Evolutionary conservation across 805 yeast species (phyloP).

Genomic region (Yarrowia porcina): DNA sequence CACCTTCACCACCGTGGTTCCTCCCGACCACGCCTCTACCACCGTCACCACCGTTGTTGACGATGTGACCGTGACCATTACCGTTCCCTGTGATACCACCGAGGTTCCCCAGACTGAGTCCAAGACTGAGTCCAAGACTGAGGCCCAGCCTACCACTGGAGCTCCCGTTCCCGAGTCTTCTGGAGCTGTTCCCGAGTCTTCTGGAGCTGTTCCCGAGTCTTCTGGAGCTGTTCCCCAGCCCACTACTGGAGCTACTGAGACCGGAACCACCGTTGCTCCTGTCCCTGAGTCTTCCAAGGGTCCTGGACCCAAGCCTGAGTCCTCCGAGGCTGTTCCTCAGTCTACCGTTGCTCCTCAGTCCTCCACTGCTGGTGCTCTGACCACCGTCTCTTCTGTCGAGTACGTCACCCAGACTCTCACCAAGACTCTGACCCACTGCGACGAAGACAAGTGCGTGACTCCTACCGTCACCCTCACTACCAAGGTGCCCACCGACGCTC

Average conservation of each 20-base stretch:
- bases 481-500: constrained; percentile 7
- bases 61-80: constrained; percentile 5
- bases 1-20: constrained; percentile 20
- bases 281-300: background rate
- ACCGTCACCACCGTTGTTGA: background rate
- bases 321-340: background rate
- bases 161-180: no score
- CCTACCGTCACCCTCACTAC: constrained; percentile 2
- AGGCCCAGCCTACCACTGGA: background rate
- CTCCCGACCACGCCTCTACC: constrained; percentile 16
- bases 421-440: constrained; percentile 8
- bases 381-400: background rate
- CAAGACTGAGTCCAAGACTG: background rate
- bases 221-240: no score
- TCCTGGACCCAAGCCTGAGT: background rate
- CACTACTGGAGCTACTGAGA: background rate
- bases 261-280: no score
- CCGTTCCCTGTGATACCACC: constrained; percentile 23
- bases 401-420: background rate
- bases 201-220: no score
- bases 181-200: no score
- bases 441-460: background rate
- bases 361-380: background rate
- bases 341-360: background rate
- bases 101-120: background rate